Base-by-base conservation (phyloP, 495 filamentous ascomycete species). In the Melanomma pulvis-pyrius region DNA sequence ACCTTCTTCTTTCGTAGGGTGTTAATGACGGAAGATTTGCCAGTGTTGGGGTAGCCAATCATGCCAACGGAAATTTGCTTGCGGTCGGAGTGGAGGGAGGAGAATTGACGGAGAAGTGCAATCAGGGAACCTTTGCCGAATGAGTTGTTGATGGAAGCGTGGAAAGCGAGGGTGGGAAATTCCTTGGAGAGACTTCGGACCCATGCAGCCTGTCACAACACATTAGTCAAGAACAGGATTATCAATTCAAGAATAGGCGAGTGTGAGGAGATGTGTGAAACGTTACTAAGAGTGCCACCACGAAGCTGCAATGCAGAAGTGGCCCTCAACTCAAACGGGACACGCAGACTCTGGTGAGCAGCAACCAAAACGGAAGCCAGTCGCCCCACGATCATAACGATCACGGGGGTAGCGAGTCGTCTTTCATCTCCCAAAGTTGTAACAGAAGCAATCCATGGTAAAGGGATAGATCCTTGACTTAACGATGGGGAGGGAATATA, bases 221-320 rank as follows among this genome's bases (percentile, higher is more conserved):
- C 8, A 44, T 44, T 44, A 44, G 39, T 15, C 17, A 44, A 7
- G 39, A 44, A 44, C 8, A 44, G 39, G 9, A 11, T 19, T 32
- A 55, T 19, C 36, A 44, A 39, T 28, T 19, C 13, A 30, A 26
- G 32, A 39, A 34, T 52, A 17, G 8, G 13, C 13, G 24, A 57
- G 46, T n/a, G 21, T 61, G 22, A 19, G 25, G 60, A 67, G 70
- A 90, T 98, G 93, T 98, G 85, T 96, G 93, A 89, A 88, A 90
- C 92, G 88, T 90, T 88, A 96, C 93, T 98, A 98, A 96, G 94
- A 97, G 89, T 79, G 85, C 84, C 83, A 82, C 88, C 86, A 93
- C 81, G 61, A 74, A 74, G 76, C 77, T 75, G 67, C 76, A 52
- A 75, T 60, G 78, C 66, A 76, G 79, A 77, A 80, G 72, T 73